Base-by-base conservation (phyloP, 2,329 filamentous ascomycete species). In the Pseudopithomyces maydicus region DNA sequence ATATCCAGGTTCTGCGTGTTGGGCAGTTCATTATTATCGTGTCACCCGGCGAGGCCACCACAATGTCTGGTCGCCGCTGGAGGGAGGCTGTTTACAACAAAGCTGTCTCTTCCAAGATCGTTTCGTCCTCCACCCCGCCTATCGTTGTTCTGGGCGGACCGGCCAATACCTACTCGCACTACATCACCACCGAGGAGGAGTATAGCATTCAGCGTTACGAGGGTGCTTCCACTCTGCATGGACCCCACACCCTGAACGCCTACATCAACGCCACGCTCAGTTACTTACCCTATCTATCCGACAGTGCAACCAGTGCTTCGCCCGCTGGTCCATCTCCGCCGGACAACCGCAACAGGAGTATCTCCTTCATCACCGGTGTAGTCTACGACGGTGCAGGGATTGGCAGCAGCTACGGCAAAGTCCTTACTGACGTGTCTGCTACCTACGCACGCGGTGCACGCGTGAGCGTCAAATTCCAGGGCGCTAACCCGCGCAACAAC, bases 61-160 rank as follows among this genome's bases (percentile, higher is more conserved):
- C 93, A 4, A 98, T 97, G 94, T 86, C 91, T 1, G 93, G 93
- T 0, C 85, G 93, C 20, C 86, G 94, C 23, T 97, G 94, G 93
- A 90, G 89, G n/a, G 72, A 74, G 55, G 71, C 74, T 33, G 72
- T 75, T 3, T 57, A 66, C 63, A 72, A 70, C 54, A 49, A 58
- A 6, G 62, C 70, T 14, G 54, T 66, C 4, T 64, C 72, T 3
- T 58, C 65, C 1, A 57, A 57, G 36, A 59, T 71, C 6, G 62
- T 63, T 7, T 42, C 46, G 20, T 55, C 53, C 2, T 35, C 48
- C 17, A 62, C 69, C 0, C 62, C 66, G 1, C 73, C 74, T 1
- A 71, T 91, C n/a, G 91, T 96, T 3, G 90, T 97, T 1, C 81
- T 97, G 0, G 92, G 93, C 23, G 92, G 91, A 0, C 93, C 94